Evolutionary conservation across 2,329 filamentous ascomycete species (phyloP).

Genomic region (Helotiales sp.): DNA sequence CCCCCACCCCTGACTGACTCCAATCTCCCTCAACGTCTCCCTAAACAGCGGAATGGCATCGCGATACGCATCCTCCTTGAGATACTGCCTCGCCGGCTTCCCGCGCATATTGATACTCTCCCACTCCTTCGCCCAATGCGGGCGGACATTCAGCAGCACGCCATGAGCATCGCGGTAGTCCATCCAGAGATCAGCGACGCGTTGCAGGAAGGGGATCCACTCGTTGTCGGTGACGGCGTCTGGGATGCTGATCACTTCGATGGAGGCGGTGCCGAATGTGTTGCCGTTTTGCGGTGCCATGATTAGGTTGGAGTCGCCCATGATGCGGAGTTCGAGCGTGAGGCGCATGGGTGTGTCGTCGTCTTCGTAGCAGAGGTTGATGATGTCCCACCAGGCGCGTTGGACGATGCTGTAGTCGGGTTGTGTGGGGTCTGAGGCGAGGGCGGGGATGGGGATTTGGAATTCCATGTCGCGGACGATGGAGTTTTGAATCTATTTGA

Average conservation of each 20-base stretch:
- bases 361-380: slow-evolving; percentile 50
- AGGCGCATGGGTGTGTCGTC: slow-evolving; percentile 48
- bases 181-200: slow-evolving; percentile 50
- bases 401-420: slow-evolving; percentile 51
- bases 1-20: slow-evolving; percentile 47
- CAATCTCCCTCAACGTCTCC: slow-evolving; percentile 44
- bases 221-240: slow-evolving; percentile 45
- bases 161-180: slow-evolving; percentile 43
- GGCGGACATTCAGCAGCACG: slow-evolving; percentile 43
- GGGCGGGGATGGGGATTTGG: slow-evolving; percentile 50
- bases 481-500: slow-evolving; percentile 50
- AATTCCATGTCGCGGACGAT: slow-evolving; percentile 52
- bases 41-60: slow-evolving; percentile 47
- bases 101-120: slow-evolving; percentile 43
- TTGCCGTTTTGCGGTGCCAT: slow-evolving; percentile 53
- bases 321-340: slow-evolving; percentile 52
- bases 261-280: slow-evolving; percentile 48
- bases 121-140: slow-evolving; percentile 55
- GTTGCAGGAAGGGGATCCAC: slow-evolving; percentile 50
- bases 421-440: slow-evolving; percentile 39
- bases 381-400: slow-evolving; percentile 56
- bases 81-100: slow-evolving; percentile 41
- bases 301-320: slow-evolving; percentile 48
- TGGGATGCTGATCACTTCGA: slow-evolving; percentile 51
- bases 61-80: slow-evolving; percentile 48